phyloP scores from a whole-genome alignment of 768 basidiomycete species.

The Hemileccinum rubropunctum region DNA sequence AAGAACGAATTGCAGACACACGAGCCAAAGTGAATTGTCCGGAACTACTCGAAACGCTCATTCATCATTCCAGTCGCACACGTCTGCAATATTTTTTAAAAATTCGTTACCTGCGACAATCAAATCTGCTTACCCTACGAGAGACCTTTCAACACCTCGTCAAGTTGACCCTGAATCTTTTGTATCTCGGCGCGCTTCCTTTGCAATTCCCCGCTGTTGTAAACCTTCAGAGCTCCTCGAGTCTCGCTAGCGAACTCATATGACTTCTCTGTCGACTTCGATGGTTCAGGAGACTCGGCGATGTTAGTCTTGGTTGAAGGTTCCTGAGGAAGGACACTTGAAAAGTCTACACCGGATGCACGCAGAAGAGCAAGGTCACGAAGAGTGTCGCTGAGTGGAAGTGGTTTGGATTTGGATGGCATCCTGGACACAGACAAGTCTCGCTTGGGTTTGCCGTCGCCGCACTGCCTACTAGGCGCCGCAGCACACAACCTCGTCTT shows the following conservation, averaged over 20 bases:
- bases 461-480: no score
- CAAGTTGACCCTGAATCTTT: slow-evolving; percentile 49
- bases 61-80: background rate
- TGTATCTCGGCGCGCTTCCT: slow-evolving; percentile 55
- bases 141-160: slow-evolving; percentile 44
- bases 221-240: slow-evolving; percentile 50
- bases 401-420: slow-evolving; percentile 38
- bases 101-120: background rate
- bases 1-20: no score
- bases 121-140: slow-evolving; percentile 19
- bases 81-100: background rate
- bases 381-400: slow-evolving; percentile 56
- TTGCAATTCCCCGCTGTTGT: slow-evolving; percentile 45
- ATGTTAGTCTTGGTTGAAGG: background rate
- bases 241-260: slow-evolving; percentile 58
- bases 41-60: background rate
- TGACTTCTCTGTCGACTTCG: slow-evolving; percentile 40
- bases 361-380: slow-evolving; percentile 73
- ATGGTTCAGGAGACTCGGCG: slow-evolving; percentile 9
- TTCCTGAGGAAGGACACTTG: slow-evolving; percentile 24
- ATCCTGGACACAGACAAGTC: slow-evolving; percentile 6
- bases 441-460: no score
- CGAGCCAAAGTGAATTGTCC: no score
- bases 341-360: slow-evolving; percentile 49
- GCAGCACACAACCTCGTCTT: no score